Conservation (phyloP, 805 yeast species). For the Metschnikowia chrysomelidarum region DNA sequence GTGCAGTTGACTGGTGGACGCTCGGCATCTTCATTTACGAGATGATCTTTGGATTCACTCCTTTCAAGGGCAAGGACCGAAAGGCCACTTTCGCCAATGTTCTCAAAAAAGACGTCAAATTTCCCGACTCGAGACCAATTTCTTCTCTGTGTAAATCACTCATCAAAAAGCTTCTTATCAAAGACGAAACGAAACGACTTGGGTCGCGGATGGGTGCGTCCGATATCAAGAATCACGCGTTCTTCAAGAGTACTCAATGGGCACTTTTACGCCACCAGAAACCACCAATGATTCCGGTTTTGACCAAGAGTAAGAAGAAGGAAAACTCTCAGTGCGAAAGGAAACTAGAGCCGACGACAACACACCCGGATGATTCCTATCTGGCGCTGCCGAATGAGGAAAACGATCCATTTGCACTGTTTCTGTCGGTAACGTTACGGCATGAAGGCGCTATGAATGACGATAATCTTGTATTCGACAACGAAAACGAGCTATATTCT, state of each 20-base stretch:
- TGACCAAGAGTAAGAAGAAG: constrained; percentile 36
- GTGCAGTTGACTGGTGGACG: constrained; percentile 99
- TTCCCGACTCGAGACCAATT: constrained; percentile 65
- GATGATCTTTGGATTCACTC: constrained; percentile 94
- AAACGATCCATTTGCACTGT: constrained; percentile 77
- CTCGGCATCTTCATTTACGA: constrained; percentile 90
- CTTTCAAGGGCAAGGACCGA: constrained; percentile 89
- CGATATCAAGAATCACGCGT: constrained; percentile 87
- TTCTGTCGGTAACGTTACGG: constrained; percentile 82
- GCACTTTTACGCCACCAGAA: constrained; percentile 87
- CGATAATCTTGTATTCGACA: constrained; percentile 46
- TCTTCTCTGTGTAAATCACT: constrained; percentile 76
- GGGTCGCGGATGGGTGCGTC: constrained; percentile 96
- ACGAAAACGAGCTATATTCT: constrained; percentile 42
- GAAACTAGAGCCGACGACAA: constrained; percentile 34
- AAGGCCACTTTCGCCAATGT: constrained; percentile 88
- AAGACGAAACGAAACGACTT: constrained; percentile 83
- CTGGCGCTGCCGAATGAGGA: constrained; percentile 25
- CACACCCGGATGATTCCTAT: constrained; percentile 10
- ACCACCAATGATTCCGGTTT: constrained; percentile 94
- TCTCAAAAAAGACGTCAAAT: constrained; percentile 77
- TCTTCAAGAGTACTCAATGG: constrained; percentile 93
- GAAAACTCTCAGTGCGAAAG: no score
- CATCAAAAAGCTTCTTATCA: constrained; percentile 76
- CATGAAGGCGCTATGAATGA: constrained; percentile 54